A percentile compares a stretch with the other conserved stretches of the same genome.
phyloP scores from a whole-genome alignment of 352 stramenopile genomes.

The Phytopythium litorale region DNA sequence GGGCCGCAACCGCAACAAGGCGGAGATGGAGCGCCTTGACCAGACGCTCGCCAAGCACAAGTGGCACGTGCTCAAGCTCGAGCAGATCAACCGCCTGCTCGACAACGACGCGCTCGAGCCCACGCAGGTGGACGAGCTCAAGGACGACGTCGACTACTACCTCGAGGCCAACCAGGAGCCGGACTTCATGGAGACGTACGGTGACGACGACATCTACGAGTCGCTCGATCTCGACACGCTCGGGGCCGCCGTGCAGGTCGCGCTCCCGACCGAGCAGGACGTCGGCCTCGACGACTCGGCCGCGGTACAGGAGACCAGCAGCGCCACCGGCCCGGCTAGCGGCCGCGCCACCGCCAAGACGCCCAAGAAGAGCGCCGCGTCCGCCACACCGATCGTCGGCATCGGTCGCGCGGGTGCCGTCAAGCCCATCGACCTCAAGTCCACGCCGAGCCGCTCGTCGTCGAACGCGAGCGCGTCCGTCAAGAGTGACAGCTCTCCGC shows the following conservation, averaged over 20 bases:
- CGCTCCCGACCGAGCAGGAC: conserved; percentile 66
- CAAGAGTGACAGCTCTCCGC: conserved; percentile 46
- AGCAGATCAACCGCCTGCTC: conserved; percentile 97
- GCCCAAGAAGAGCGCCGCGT: conserved; percentile 58
- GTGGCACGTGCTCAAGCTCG: conserved; percentile 97
- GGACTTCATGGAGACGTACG: conserved; percentile 92
- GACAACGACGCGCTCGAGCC: conserved; percentile 95
- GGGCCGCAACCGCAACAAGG: conserved; percentile 95
- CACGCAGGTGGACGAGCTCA: conserved; percentile 93
- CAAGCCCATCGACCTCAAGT: conserved; percentile 82
- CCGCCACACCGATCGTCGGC: conserved; percentile 50
- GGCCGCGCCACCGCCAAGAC: conserved; percentile 40
- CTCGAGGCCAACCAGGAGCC: conserved; percentile 93
- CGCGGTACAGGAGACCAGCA: conserved; percentile 1
- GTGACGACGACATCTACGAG: conserved; percentile 95
- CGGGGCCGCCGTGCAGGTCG: conserved; percentile 66
- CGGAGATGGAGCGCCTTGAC: conserved; percentile 90
- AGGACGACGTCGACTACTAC: conserved; percentile 99
- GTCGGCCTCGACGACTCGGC: conserved; percentile 56
- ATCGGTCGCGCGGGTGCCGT: conserved; percentile 70
- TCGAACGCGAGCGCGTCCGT: conserved; percentile 30
- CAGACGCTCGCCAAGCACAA: conserved; percentile 91
- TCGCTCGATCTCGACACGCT: conserved; percentile 92
- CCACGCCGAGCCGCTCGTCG: conserved; percentile 45
- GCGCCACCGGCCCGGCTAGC: conserved; percentile 7